These are phyloP conservation scores for Colletotrichum sp. DNA, from an alignment of 2,329 filamentous ascomycete genomes.

Conservation along the genomic window DNA sequence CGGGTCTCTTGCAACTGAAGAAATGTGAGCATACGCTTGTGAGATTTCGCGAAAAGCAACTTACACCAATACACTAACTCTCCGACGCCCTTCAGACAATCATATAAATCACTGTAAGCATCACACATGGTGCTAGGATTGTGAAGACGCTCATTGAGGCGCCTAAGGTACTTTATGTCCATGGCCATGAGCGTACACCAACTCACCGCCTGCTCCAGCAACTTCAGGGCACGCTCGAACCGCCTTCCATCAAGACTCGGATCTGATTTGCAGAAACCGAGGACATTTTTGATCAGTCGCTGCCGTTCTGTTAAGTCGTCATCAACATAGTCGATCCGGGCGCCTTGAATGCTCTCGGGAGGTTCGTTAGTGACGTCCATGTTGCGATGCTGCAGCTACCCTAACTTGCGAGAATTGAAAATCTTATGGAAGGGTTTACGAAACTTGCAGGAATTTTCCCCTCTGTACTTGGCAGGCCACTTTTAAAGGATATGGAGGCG, in stretches of 20 bases:
- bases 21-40: background rate
- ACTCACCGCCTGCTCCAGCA: background rate
- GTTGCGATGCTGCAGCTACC: background rate
- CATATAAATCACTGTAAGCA: no score
- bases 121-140: no score
- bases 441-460: background rate
- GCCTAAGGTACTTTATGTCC: background rate
- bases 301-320: background rate
- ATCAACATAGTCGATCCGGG: background rate
- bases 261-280: background rate
- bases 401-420: background rate
- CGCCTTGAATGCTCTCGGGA: background rate
- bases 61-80: background rate
- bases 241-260: background rate
- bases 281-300: background rate
- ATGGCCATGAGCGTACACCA: background rate
- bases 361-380: background rate
- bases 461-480: background rate
- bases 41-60: background rate
- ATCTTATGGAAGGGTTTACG: background rate
- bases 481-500: background rate
- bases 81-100: background rate
- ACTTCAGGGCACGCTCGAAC: rapidly evolving
- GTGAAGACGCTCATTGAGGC: background rate
- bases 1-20: background rate